Percentiles rank a stretch among this genome's conserved stretches.
These are phyloP conservation scores for Tirmania nivea DNA, from an alignment of 495 filamentous ascomycete species.

Conservation along the genomic window DNA sequence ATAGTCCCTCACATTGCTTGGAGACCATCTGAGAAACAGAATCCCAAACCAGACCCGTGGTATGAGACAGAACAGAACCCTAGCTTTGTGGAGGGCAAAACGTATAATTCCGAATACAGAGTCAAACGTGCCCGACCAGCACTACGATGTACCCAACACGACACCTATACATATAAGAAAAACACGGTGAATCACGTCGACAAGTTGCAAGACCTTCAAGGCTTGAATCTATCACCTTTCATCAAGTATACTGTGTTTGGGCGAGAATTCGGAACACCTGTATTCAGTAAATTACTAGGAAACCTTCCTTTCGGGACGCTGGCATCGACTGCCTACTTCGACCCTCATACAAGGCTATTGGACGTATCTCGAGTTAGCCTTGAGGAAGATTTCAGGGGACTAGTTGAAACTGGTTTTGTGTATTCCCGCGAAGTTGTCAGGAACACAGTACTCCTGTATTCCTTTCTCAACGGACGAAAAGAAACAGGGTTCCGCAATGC, in stretches of 20 bases:
- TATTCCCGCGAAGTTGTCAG: constrained; percentile 2
- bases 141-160: constrained; percentile 1
- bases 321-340: no score
- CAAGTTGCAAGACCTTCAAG: neutral
- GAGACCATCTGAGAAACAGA: neutral
- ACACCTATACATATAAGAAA: neutral
- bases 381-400: neutral
- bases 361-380: neutral
- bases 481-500: neutral
- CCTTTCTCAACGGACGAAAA: neutral
- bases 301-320: no score
- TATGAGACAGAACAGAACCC: constrained; percentile 2
- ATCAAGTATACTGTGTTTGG: neutral
- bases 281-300: no score
- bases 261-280: no score
- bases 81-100: no score
- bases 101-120: neutral
- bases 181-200: neutral
- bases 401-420: neutral
- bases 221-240: neutral
- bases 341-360: neutral
- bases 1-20: constrained; percentile 1
- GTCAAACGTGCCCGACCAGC: neutral
- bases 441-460: constrained; percentile 1
- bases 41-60: constrained; percentile 1